phyloP scores from a whole-genome alignment of 2,329 filamentous ascomycete genomes.

The Fusarium guadeloupense region DNA sequence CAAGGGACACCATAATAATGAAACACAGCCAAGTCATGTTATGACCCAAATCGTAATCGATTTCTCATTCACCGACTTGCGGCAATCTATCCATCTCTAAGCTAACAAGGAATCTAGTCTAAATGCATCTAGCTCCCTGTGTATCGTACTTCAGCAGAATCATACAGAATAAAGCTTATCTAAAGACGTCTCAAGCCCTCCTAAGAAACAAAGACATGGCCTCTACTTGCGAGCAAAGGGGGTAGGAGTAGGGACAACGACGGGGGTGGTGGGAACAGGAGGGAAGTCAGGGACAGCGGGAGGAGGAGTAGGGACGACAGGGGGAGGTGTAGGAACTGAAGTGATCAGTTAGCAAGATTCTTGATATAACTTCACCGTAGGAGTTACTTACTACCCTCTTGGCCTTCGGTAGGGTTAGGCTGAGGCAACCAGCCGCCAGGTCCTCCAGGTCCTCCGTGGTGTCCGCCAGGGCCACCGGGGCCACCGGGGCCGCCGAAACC shows the following conservation, averaged over 20 bases:
- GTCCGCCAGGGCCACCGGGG: too few relatives aligned
- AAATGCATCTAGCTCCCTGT: background rate
- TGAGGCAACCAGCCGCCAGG: slow-evolving; percentile 24
- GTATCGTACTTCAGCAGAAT: background rate
- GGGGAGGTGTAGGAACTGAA: slow-evolving; percentile 2
- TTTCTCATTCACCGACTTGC: background rate
- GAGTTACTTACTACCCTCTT: slow-evolving; percentile 15
- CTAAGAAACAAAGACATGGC: too few relatives aligned
- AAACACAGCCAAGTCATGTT: background rate
- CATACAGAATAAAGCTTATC: background rate
- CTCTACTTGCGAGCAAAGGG: slow-evolving; percentile 18
- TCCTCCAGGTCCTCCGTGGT: slow-evolving; percentile 1
- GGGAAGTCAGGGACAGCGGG: background rate
- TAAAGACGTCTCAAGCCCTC: background rate
- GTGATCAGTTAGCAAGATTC: slow-evolving; percentile 1
- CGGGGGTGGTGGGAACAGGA: background rate
- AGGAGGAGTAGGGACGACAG: background rate
- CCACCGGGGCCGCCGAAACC: too few relatives aligned
- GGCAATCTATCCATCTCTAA: slow-evolving; percentile 16
- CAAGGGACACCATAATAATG: too few relatives aligned
- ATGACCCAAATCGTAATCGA: background rate
- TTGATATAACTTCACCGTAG: background rate
- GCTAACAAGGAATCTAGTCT: slow-evolving; percentile 9
- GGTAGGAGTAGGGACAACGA: slow-evolving; percentile 18
- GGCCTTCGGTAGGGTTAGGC: background rate